Evolutionary conservation across 441 rosid species (phyloP).

Genomic region (Adansonia grandidieri): DNA sequence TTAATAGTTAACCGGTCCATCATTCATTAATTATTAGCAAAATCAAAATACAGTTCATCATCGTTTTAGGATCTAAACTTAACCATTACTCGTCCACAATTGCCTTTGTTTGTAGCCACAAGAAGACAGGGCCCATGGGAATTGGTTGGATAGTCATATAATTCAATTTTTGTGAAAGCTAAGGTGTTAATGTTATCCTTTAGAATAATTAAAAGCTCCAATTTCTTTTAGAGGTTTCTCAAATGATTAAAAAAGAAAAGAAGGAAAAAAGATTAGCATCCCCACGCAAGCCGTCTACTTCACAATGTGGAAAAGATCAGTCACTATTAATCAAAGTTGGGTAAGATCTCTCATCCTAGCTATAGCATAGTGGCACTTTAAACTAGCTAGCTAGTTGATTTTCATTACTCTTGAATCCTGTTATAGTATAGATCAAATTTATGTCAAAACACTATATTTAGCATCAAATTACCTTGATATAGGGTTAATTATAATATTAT

Average conservation of each 20-base stretch:
- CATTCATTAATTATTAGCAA: neutral
- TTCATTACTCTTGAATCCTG: neutral
- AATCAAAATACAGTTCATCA: neutral
- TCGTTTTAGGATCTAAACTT: neutral
- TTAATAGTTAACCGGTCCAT: neutral
- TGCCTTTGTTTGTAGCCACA: neutral
- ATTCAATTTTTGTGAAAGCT: neutral
- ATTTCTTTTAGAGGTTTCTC: neutral
- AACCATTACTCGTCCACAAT: neutral
- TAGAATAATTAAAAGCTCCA: neutral
- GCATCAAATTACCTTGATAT: neutral
- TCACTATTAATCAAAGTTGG: neutral
- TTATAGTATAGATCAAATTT: neutral
- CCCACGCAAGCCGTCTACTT: neutral
- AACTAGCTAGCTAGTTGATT: neutral
- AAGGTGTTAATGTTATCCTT: neutral
- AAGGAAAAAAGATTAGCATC: neutral
- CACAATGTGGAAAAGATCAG: slow-evolving; percentile 4
- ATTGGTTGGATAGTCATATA: slow-evolving; percentile 12
- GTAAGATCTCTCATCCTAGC: neutral
- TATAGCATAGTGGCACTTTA: neutral
- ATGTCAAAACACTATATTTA: neutral
- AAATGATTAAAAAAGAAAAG: neutral
- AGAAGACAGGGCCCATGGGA: neutral
- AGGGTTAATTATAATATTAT: neutral